Base-by-base conservation (phyloP, 1,139 yeast genomes). In the Yamadazyma sp. region DNA sequence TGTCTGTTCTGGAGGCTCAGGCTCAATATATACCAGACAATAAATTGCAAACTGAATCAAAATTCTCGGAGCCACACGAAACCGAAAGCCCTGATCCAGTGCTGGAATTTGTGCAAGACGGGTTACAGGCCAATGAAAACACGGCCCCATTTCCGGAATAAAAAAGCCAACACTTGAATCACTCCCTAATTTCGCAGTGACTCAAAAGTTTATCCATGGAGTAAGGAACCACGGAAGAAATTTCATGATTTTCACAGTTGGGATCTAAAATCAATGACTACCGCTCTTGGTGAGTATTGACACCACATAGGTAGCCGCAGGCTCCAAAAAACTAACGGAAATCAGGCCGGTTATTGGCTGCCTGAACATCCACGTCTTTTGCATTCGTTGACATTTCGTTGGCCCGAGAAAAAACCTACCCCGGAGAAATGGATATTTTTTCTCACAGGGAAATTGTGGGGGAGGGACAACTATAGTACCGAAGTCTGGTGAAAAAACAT, bases 381-480 rank as follows among this genome's bases (percentile, higher is more conserved):
- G n/a, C n/a, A n/a, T n/a, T n/a, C n/a, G n/a, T n/a, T n/a, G n/a
- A n/a, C n/a, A n/a, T n/a, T n/a, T 28, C 31, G 33, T 17, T 30
- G 24, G 16, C 33, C 33, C 33, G 33, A 30, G 16, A 29, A 18
- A 27, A 16, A 27, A 9, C 5, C 22, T 34, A 27, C 37, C 44
- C 47, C 52, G 51, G 52, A 41, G 44, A 38, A 47, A 48, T 31
- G 48, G 52, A 45, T 20, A 20, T 20, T 20, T 20, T 20, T 18
- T 34, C 33, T 33, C 38, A 30, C 33, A 34, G 12, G 25, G 34
- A 27, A 39, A 41, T 48, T 48, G 52, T 47, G 52, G 52, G 52
- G 52, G 48, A 43, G 33, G 18, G 10, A 17, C 33, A 18, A 6
- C 3, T 27, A 15, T 11, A 30, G 12, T 30, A 18, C 33, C 24